Evolutionary conservation across 305 asterid genomes (phyloP), one percentile per base, ranked within the genome.

Genomic region (Fraxinus latifolia): DNA sequence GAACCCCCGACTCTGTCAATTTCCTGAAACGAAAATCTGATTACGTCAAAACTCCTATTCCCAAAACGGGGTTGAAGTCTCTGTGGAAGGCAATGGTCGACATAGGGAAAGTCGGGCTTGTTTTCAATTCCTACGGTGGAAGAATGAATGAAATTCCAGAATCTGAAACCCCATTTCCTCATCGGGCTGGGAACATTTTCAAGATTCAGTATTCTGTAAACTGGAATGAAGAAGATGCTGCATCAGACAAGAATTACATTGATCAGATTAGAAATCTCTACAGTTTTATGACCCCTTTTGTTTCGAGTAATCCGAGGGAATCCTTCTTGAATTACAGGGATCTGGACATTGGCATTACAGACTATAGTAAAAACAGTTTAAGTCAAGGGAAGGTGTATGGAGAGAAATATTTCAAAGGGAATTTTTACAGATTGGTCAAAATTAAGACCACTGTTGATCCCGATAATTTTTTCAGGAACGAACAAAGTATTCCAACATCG

Each of bases 321-420:
- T 88, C 97, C 0, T 92, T 85, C 50, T 75, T 91, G 32, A 92
- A 92, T 60, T 92, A 92, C 88, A 84, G 97, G 53, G 95, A 91
- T 37, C 33, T 91, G 79, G 93, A 87, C 75, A 89, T 92, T 0
- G 97, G 97, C 25, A 84, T 79, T 1, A 87, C 87, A 29, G 83
- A 89, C 80, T 79, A 86, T 36, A 91, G 95, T 21, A 79, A 80
- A 1, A 84, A 88, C 77, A 91, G 89, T n/a, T 92, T 85, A 80
- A 31, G 4, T 0, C 77, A 91, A 33, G 91, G 88, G 4, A 77
- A 80, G 47, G 88, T 89, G 0, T 91, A 88, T 60, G 94, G 97
- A 25, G 82, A 32, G 31, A 92, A 90, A 74, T 92, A 92, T 84
- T 92, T 92, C 87, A 91, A 89, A 81, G 72, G 79, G 6, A 92